Base-by-base conservation (phyloP, 768 basidiomycete species). In the Pilatotrama ljubarskyi region DNA sequence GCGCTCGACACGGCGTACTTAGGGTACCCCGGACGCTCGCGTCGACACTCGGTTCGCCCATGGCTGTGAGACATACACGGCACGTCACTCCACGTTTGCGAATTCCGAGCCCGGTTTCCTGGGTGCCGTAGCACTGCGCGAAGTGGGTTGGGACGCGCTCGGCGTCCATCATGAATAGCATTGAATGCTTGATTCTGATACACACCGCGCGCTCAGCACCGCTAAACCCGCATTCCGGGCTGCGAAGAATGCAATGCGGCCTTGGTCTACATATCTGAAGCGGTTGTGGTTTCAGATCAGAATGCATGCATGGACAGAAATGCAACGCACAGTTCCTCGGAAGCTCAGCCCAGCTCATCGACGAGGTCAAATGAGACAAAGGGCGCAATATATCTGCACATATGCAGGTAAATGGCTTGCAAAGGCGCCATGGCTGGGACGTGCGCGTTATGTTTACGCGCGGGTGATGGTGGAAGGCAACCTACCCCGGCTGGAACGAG, bases 111-210 rank as follows among this genome's bases (percentile, higher is more conserved):
- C 37, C 32, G 29, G n/a, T n/a, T n/a, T n/a, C n/a, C n/a, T n/a
- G n/a, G n/a, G n/a, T n/a, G n/a, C n/a, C n/a, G n/a, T n/a, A n/a
- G n/a, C n/a, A n/a, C n/a, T n/a, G n/a, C n/a, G n/a, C n/a, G n/a
- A n/a, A n/a, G n/a, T n/a, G 10, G 37, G 18, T n/a, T 5, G 35
- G 15, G 8, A 43, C 22, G 5, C 35, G 35, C 36, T 11, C 29
- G 26, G 32, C 29, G 22, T 20, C 25, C 53, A 55, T 37, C 38
- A 42, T 42, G 52, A 29, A 40, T 40, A 25, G 25, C 43, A 55
- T 46, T 55, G 55, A 37, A 55, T 55, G 55, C 44, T 55, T 55
- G 55, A 55, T 47, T 48, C 36, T 48, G 54, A 55, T 29, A 38
- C 55, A 18, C 26, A 13, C 36, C 8, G 35, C 24, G 20, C 51